phyloP scores from a whole-genome alignment of 345 rosid genomes.

The Luvunga scandens region DNA sequence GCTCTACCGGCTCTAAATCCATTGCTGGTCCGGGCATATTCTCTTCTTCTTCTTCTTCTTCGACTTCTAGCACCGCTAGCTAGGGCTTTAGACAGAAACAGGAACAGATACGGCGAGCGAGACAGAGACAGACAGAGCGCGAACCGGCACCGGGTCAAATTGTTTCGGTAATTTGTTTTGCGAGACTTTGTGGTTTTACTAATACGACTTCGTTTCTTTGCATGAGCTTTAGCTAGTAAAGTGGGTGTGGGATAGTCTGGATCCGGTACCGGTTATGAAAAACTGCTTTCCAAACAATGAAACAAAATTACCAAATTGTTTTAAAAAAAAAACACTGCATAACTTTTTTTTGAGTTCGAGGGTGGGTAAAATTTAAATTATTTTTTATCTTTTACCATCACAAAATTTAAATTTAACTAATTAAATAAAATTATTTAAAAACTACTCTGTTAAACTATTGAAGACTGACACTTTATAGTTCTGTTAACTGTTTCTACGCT shows the following conservation, averaged over 20 bases:
- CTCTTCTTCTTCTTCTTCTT: conserved; percentile 5
- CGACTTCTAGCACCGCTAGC: neutral
- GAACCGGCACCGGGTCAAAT: neutral
- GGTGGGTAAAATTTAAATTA: too few relatives aligned
- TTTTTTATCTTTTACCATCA: too few relatives aligned
- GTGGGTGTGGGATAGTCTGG: neutral
- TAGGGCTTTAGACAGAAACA: neutral
- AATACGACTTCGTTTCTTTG: neutral
- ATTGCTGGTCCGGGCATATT: conserved; percentile 39
- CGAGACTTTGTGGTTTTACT: neutral
- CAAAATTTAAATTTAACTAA: too few relatives aligned
- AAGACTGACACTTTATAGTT: too few relatives aligned
- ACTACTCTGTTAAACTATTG: too few relatives aligned
- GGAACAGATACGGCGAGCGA: neutral
- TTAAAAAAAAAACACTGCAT: too few relatives aligned
- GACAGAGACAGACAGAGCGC: neutral
- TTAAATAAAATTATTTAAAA: too few relatives aligned
- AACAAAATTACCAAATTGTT: neutral
- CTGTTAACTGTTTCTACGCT: too few relatives aligned
- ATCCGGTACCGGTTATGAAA: neutral
- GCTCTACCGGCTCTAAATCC: conserved; percentile 89
- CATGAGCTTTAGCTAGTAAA: too few relatives aligned
- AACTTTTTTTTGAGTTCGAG: too few relatives aligned
- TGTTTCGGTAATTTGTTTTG: neutral
- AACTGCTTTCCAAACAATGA: neutral